Base-by-base conservation (phyloP, 169 alveolate genomes). In the Eimeria tenella region DNA sequence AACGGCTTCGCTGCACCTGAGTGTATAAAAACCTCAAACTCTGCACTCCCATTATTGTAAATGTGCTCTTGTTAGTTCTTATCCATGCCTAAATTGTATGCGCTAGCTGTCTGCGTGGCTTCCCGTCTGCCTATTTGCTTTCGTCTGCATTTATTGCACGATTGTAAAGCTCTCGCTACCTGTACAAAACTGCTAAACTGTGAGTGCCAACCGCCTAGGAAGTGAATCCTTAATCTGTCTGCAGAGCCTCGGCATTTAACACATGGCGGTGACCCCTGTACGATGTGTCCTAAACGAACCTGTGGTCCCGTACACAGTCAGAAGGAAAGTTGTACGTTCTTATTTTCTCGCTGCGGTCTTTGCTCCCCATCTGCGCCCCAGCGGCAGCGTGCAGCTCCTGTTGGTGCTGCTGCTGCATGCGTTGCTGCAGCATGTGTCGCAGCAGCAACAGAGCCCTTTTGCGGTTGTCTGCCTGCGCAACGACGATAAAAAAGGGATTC, bases 301-400 rank as follows among this genome's bases (percentile, higher is more conserved):
- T 83, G 93, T 98, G 99, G 94, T 98, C 99, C 9, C 98, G 97
- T n/a, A 98, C 97, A 84, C 98, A 82, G 73, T 98, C 97, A n/a
- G 96, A 95, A 3, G 98, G 97, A 90, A 97, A 98, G 79, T 98
- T 98, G 89, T 97, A 98, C n/a, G 99, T 98, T 56, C 99, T 90
- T 49, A 98, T 97, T 91, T 97, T 97, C 65, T 98, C 98, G 88
- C 98, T 96, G 82, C 99, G 65, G 90, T 97, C 98, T 15, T 98
- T 98, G 42, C 96, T 95, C 25, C 97, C 97, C 92, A 96, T 96
- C 90, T 97, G 98, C 11, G 91, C 63, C 60, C 70, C 81, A 94
- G 83, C 90, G 83, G 75, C 62, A 21, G 31, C 49, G 31, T 77
- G 87, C 68, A 49, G 87, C 87, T 77, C 52, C 49, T 77, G 87